A percentile compares a stretch with the other conserved stretches of the same genome.
phyloP scores from a whole-genome alignment of 805 yeast genomes.

The Sugiyamaella qingdaonensis region DNA sequence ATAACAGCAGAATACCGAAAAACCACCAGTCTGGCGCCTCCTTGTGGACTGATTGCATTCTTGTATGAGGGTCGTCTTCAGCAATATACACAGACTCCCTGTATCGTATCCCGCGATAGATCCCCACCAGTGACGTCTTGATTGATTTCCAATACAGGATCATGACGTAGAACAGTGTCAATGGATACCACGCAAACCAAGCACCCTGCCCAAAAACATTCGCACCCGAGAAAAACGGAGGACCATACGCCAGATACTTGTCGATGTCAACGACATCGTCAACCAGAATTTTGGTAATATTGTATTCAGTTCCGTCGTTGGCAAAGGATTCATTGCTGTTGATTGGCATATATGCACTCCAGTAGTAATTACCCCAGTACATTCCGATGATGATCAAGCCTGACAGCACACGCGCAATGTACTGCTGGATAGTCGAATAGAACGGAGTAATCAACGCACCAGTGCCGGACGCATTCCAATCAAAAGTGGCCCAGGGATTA shows the following conservation, averaged over 20 bases:
- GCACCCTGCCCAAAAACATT: slow-evolving; percentile 52
- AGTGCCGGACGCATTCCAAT: slow-evolving; percentile 42
- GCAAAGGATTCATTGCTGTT: slow-evolving; percentile 49
- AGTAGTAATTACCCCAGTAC: slow-evolving; percentile 46
- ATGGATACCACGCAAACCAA: slow-evolving; percentile 50
- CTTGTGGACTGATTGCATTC: slow-evolving; percentile 37
- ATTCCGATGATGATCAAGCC: slow-evolving; percentile 38
- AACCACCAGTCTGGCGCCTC: slow-evolving; percentile 80
- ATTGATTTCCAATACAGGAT: slow-evolving; percentile 17
- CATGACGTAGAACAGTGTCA: slow-evolving; percentile 28
- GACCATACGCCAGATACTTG: slow-evolving; percentile 47
- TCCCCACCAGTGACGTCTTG: slow-evolving; percentile 10
- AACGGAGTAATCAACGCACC: slow-evolving; percentile 43
- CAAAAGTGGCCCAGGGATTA: slow-evolving; percentile 46
- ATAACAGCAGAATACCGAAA: slow-evolving; percentile 40
- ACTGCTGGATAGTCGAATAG: slow-evolving; percentile 33
- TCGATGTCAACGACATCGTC: slow-evolving; percentile 39
- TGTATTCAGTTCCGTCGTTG: slow-evolving; percentile 48
- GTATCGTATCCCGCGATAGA: slow-evolving; percentile 13
- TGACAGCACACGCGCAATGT: slow-evolving; percentile 44
- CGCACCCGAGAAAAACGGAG: slow-evolving; percentile 57
- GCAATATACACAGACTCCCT: slow-evolving; percentile 7
- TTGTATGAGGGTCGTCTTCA: slow-evolving; percentile 18
- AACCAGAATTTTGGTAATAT: slow-evolving; percentile 43
- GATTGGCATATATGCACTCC: slow-evolving; percentile 57